Conservation (phyloP, 495 filamentous ascomycete genomes). For the Penicillium maclennaniae region DNA sequence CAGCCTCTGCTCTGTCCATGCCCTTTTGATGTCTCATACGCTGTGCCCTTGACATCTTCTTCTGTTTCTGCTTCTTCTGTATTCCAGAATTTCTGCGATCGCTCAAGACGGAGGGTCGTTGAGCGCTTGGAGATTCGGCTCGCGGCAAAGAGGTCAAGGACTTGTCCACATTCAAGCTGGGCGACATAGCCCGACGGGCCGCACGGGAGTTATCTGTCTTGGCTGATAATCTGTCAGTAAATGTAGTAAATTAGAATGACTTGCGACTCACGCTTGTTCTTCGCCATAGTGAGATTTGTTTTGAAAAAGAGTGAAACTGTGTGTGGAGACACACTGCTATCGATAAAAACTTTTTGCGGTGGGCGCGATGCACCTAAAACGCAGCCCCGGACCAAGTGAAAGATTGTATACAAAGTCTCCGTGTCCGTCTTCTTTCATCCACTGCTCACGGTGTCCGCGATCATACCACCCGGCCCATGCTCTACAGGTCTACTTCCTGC, state of each 20-base stretch:
- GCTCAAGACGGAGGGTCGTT: constrained; percentile 58
- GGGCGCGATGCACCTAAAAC: constrained; percentile 20
- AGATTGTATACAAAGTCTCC: constrained; percentile 9
- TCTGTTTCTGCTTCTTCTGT: constrained; percentile 61
- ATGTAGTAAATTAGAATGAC: not conserved
- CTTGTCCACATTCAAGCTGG: constrained; percentile 70
- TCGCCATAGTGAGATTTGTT: constrained; percentile 45
- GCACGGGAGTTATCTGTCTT: constrained; percentile 63
- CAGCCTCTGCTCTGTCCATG: constrained; percentile 67
- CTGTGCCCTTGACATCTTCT: constrained; percentile 59
- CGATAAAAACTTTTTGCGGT: constrained; percentile 43
- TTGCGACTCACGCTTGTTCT: constrained; percentile 39
- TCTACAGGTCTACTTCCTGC: constrained; percentile 18
- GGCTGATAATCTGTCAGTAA: constrained; percentile 31
- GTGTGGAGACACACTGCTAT: constrained; percentile 37
- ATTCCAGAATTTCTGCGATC: constrained; percentile 58
- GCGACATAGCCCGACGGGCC: constrained; percentile 67
- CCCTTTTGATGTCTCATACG: constrained; percentile 64
- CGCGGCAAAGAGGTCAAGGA: constrained; percentile 61
- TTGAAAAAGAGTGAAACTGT: constrained; percentile 20
- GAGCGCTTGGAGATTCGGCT: constrained; percentile 45
- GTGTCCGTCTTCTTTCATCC: constrained; percentile 12
- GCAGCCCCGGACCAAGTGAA: constrained; percentile 22
- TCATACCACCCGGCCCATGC: constrained; percentile 17
- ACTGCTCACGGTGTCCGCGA: not conserved